Base-by-base conservation (phyloP, 1,139 yeast species). In the Petasospora rhodanensis region DNA sequence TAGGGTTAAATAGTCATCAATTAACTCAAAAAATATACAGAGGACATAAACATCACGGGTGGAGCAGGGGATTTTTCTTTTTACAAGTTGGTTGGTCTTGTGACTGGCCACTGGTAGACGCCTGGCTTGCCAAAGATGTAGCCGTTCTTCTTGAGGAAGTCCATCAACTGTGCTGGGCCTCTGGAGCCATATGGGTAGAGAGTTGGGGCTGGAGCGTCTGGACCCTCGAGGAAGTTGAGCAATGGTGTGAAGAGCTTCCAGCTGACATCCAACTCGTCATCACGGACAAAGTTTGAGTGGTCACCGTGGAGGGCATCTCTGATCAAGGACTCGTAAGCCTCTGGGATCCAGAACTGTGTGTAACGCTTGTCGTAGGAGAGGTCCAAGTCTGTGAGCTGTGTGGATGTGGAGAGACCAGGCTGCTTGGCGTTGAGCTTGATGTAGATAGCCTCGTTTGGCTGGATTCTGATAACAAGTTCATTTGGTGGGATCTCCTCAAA, bases 211-310 rank as follows among this genome's bases (percentile, higher is more conserved):
- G 89, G 84, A 38, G 75, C 82, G 24, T 76, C 61, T 27, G 74
- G 68, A 28, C 79, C 69, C 62, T 91, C 97, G 45, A 91, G 69
- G 59, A 73, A 71, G 43, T 89, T 66, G 57, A 93, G 72, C 47
- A 93, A 68, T 14, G 98, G 98, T 13, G 97, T 89, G 67, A 91
- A 89, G 41, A 91, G 66, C 52, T 73, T 71, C 99, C 99, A 91
- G 40, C 94, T 80, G 40, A 81, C 78, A 41, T 89, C 96, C 57
- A 93, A 75, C 66, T 91, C 99, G 59, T 91, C 99, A 58, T 89
- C 97, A 66, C 98, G 82, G 23, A 91, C 98, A 59, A 93, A 91
- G 66, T 89, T 89, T 41, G 97, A 82, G 64, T 91, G 98, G 62
- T 89, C 95, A 39, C 95, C 98, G 50, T 77, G 72, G 56, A 81